These are phyloP conservation scores for Pyrenochaeta sp. DNA, from an alignment of 2,329 filamentous ascomycete genomes.

Conservation along the genomic window DNA sequence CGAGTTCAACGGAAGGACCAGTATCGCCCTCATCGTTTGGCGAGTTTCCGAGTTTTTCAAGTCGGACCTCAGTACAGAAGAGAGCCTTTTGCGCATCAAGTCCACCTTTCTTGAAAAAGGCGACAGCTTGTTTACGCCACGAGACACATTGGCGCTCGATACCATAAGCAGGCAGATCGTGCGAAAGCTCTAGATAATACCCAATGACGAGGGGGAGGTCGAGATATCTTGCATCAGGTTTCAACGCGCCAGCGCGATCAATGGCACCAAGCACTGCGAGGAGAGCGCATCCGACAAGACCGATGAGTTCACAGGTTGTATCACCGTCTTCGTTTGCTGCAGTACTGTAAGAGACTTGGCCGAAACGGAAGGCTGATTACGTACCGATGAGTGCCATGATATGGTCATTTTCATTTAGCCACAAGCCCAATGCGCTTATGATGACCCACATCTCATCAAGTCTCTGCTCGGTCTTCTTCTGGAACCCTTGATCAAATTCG, in stretches of 20 bases:
- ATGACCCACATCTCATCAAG: constrained; percentile 25
- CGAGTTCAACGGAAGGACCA: neutral
- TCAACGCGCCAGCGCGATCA: constrained; percentile 23
- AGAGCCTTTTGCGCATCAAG: constrained; percentile 20
- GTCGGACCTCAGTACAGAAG: constrained; percentile 9
- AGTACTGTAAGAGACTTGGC: neutral
- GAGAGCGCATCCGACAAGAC: constrained; percentile 25
- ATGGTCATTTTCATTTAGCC: constrained; percentile 11
- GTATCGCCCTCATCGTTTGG: neutral
- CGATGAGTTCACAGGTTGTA: constrained; percentile 6
- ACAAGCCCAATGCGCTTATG: constrained; percentile 21
- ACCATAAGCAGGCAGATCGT: constrained; percentile 20
- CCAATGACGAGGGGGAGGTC: constrained; percentile 29
- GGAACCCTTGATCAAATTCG: constrained; percentile 22
- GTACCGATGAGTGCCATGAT: constrained; percentile 3
- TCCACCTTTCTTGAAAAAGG: constrained; percentile 22
- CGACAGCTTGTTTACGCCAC: constrained; percentile 21
- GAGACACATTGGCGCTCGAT: constrained; percentile 20
- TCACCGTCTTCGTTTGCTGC: constrained; percentile 22
- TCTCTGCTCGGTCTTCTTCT: constrained; percentile 1
- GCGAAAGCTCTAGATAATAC: constrained; percentile 16
- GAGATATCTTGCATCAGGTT: constrained; percentile 23
- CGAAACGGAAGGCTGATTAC: neutral
- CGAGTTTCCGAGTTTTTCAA: constrained; percentile 16
- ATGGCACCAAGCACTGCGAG: constrained; percentile 21